phyloP scores from a whole-genome alignment of 805 yeast species.

The Hanseniaspora jakobsenii region DNA sequence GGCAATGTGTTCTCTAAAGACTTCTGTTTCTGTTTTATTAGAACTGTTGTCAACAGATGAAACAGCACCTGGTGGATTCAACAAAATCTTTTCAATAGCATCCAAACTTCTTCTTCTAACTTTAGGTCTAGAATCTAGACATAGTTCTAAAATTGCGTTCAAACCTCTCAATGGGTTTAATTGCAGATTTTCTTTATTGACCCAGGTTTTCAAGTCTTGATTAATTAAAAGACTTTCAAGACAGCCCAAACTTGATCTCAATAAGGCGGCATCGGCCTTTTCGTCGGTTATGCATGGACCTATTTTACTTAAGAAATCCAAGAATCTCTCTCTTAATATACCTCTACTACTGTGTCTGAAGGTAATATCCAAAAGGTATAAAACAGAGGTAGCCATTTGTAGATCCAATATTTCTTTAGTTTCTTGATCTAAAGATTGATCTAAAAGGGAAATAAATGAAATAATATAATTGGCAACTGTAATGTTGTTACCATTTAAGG shows the following conservation, averaged over 20 bases:
- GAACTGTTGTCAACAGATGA: no score
- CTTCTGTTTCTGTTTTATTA: neutral
- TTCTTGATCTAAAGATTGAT: constrained; percentile 47
- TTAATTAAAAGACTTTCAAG: constrained; percentile 66
- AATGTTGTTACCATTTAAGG: constrained; percentile 35
- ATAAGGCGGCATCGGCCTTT: constrained; percentile 64
- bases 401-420: constrained; percentile 43
- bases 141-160: constrained; percentile 61
- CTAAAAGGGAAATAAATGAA: constrained; percentile 68
- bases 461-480: constrained; percentile 76
- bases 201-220: constrained; percentile 76
- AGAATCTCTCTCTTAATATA: constrained; percentile 60
- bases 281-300: constrained; percentile 68
- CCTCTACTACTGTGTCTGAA: constrained; percentile 61
- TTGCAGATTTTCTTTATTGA: constrained; percentile 36
- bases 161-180: constrained; percentile 68
- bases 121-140: constrained; percentile 84
- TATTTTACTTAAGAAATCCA: constrained; percentile 62
- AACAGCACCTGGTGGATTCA: constrained; percentile 66
- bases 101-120: constrained; percentile 92
- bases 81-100: constrained; percentile 55
- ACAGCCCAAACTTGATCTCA: constrained; percentile 75
- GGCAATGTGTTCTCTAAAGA: constrained; percentile 55
- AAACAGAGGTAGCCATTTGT: constrained; percentile 58
- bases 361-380: constrained; percentile 70